Percentiles rank a stretch among this genome's conserved stretches.
phyloP scores from a whole-genome alignment of 768 basidiomycete genomes.

The Mycena vulgaris region DNA sequence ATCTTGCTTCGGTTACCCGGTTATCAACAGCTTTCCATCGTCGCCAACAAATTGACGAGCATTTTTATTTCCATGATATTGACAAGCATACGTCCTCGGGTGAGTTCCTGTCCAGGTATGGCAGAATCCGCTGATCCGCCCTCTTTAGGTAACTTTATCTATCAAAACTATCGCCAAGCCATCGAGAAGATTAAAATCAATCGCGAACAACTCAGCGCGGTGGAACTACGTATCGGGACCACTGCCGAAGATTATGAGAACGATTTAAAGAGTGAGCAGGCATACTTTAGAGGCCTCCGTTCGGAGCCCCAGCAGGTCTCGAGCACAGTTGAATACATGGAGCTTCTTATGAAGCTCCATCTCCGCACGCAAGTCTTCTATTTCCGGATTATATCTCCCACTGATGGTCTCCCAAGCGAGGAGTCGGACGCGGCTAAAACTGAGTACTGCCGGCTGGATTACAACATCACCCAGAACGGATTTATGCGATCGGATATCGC shows the following conservation, averaged over 20 bases:
- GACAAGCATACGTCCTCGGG: conserved; percentile 40
- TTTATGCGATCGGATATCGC: neutral
- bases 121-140: neutral
- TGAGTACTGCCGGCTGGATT: neutral
- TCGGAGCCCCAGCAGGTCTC: neutral
- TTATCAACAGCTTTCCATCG: conserved; percentile 41
- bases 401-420: neutral
- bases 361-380: neutral
- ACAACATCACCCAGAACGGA: conserved; percentile 2
- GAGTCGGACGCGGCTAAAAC: neutral
- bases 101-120: neutral
- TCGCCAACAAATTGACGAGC: conserved; percentile 42
- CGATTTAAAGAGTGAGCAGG: neutral
- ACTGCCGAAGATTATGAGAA: neutral
- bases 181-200: conserved; percentile 1
- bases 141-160: conserved; percentile 19
- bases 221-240: neutral
- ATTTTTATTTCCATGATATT: conserved; percentile 38
- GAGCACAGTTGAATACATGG: neutral
- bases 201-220: neutral
- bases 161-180: conserved; percentile 23
- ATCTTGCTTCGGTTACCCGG: conserved; percentile 40
- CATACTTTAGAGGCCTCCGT: neutral
- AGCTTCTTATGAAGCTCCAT: conserved; percentile 3
- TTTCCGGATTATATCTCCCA: neutral